Evolutionary conservation across 192 early-diverging fungal genomes (phyloP), one percentile per base, ranked within the genome.

Genomic region (Spizellomyces sp.): DNA sequence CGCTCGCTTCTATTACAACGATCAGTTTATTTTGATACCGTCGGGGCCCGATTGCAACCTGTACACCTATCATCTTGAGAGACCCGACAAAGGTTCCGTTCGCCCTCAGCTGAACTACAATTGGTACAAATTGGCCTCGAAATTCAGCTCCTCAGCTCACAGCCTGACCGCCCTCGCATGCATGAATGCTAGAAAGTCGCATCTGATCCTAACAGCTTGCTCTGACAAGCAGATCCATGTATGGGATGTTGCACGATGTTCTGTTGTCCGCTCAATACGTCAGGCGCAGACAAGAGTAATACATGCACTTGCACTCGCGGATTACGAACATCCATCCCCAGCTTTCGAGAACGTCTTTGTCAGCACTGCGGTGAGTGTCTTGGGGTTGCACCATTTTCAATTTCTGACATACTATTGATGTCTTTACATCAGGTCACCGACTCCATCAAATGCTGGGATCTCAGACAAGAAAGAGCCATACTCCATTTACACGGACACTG

Each of bases 371-470:
- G 67, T 64, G 42, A 59, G 57, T 76, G 1, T 21, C 5, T 1
- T 22, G n/a, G n/a, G 4, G n/a, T 22, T 0, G n/a, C 22, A n/a
- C 54, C 22, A 14, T 19, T 19, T 52, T 14, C 52, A 19, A 14
- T 54, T 54, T 54, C 17, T 54, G 52, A 19, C 14, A 54, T 54
- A n/a, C 0, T 54, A n/a, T 15, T 66, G 48, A 19, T 62, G 56
- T 41, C 70, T 22, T 62, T 58, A 8, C 6, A 36, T n/a, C 15
- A 62, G 48, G 69, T 62, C 9, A 64, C 48, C 36, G 80, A 77
- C 61, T 66, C 57, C 7, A 65, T 81, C 47, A 75, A 76, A 43
- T 17, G 66, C 45, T 81, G 80, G 80, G 80, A 81, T 66, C 19
- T 76, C 15, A 66, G 80, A 62, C n/a, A 9, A 5, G 64, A 48